Evolutionary conservation across 495 filamentous ascomycete species (phyloP), one percentile per base, ranked within the genome.

Genomic region (Hypoxylon crocopeplum): DNA sequence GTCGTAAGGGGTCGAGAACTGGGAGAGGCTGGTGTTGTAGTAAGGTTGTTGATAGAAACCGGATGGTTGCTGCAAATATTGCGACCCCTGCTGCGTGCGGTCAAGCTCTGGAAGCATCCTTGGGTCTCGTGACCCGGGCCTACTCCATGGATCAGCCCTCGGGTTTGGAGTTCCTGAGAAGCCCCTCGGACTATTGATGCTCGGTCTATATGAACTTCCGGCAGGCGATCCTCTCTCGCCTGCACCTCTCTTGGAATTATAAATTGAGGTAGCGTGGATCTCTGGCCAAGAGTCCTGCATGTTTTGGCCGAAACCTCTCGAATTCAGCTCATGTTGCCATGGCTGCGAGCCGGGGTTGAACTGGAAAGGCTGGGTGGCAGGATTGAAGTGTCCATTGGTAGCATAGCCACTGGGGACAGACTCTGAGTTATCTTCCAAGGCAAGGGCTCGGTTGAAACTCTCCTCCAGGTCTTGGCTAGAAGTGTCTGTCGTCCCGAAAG

Each of bases 121-220:
- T 7, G 63, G 66, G 44, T 75, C 72, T 33, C 75, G 69, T n/a
- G 75, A 72, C 0, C 56, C 41, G 7, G 75, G 71, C 24, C 69
- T 65, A 13, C 57, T 61, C 75, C 75, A 79, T 7, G 59, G 73
- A 7, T 77, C 72, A 5, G 62, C 50, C 21, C 66, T 66, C 1
- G 68, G 68, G 30, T 84, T 77, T 2, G 82, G 79, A 33, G 76
- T 82, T 8, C 79, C 76, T 0, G 73, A 72, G 12, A 79, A 74
- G 59, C 83, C 86, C 50, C 86, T 82, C 1, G 87, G 79, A 59
- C 82, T 86, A 39, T 79, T 82, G 42, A 86, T 57, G 36, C 72
- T 77, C 15, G 72, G 72, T 5, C 82, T 82, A 34, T 79, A 73
- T 17, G 83, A 79, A 60, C 75, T 82, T 11, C 82, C 84, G 1